Conservation (phyloP, 2,329 filamentous ascomycete species). For the Diaporthe sp. region DNA sequence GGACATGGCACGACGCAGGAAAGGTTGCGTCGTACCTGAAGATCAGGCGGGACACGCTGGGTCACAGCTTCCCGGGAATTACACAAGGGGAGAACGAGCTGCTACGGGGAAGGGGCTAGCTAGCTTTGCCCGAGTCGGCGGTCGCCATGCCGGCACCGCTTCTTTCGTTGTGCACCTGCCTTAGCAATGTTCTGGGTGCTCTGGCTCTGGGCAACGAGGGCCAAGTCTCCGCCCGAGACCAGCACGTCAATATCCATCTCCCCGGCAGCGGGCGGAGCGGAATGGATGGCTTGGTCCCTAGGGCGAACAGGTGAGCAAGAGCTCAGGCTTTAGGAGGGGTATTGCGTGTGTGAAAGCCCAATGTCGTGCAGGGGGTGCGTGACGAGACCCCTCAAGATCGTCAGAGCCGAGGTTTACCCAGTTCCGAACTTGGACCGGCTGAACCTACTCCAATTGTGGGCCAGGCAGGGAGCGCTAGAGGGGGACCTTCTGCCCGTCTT, state of each 20-base stretch:
- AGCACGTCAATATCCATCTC: not conserved
- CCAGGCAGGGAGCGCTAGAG: conserved; percentile 33
- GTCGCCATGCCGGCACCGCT: not conserved
- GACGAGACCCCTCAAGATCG: conserved; percentile 21
- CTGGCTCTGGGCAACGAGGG: not conserved
- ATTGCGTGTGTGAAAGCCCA: conserved; percentile 1
- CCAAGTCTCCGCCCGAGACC: not conserved
- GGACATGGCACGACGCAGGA: conserved; percentile 17
- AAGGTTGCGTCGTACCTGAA: conserved; percentile 20
- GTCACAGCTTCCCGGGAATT: conserved; percentile 21
- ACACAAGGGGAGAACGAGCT: not conserved
- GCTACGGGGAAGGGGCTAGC: not conserved
- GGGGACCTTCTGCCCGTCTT: conserved; percentile 30
- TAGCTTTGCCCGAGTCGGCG: conserved; percentile 22
- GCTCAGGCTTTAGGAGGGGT: conserved; percentile 16
- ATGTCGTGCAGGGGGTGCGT: conserved; percentile 6
- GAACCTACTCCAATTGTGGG: conserved; percentile 4
- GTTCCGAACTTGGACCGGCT: conserved; percentile 40
- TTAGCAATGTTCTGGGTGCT: not conserved
- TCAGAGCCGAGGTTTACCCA: conserved; percentile 40
- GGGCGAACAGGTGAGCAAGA: not conserved
- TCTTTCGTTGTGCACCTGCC: not conserved
- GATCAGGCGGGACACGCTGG: conserved; percentile 11
- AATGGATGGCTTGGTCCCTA: not conserved
- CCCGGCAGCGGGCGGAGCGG: conserved; percentile 15